A percentile compares a stretch with the other conserved stretches of the same genome.
Evolutionary conservation across 257 asterid genomes (phyloP).

Genomic region (Leonotis leonurus): DNA sequence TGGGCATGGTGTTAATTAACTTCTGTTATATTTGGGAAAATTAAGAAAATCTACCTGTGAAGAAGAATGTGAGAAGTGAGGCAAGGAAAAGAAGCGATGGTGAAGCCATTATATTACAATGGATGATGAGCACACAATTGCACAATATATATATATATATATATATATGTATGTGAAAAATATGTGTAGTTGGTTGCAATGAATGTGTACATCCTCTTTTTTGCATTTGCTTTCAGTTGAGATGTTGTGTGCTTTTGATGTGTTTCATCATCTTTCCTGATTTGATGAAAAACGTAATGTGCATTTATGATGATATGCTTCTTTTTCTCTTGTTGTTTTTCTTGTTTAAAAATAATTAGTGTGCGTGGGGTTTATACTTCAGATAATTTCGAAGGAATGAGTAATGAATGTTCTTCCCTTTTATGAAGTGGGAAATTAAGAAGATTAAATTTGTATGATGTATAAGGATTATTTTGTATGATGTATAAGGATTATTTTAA

Average conservation of each 20-base stretch:
- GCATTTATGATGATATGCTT: neutral
- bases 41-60: conserved; percentile 18
- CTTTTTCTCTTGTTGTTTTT: neutral
- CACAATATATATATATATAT: neutral
- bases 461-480: no score
- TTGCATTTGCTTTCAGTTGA: conserved; percentile 8
- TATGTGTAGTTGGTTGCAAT: conserved; percentile 4
- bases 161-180: neutral
- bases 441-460: no score
- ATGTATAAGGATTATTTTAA: no score
- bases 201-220: neutral
- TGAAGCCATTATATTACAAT: conserved; percentile 26
- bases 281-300: neutral
- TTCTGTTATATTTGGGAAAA: neutral
- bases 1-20: neutral
- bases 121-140: neutral
- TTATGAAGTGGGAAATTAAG: no score
- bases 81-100: conserved; percentile 17
- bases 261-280: neutral
- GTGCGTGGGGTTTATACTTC: neutral
- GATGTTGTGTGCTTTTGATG: neutral
- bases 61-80: conserved; percentile 20
- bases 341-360: neutral
- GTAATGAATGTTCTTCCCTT: no score
- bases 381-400: neutral